Conservation (phyloP, 2,329 filamentous ascomycete genomes). For the Sporothrix protearum region DNA sequence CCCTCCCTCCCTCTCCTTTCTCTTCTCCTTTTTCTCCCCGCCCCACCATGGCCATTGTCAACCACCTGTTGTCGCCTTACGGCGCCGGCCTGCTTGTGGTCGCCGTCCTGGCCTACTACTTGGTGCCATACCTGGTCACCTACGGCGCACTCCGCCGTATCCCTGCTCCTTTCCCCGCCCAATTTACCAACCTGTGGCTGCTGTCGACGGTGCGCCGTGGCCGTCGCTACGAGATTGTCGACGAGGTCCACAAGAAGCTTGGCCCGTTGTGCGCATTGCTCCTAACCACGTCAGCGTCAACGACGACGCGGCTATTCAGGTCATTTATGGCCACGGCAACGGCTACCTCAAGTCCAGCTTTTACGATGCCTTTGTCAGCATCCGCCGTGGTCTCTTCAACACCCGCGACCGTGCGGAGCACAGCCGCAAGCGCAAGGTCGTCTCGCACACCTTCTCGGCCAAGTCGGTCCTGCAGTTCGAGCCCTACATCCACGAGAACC, state of each 20-base stretch:
- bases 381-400: conserved; percentile 82
- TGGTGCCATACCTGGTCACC: conserved; percentile 59
- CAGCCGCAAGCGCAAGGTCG: conserved; percentile 81
- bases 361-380: conserved; percentile 89
- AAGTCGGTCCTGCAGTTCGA: conserved; percentile 83
- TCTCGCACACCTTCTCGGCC: conserved; percentile 80
- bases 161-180: conserved; percentile 59
- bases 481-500: conserved; percentile 79
- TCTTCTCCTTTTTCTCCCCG: neutral
- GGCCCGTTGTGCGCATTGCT: conserved; percentile 78
- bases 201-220: conserved; percentile 64
- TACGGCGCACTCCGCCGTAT: conserved; percentile 49
- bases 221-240: conserved; percentile 60
- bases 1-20: too few species aligned
- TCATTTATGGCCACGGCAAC: conserved; percentile 76
- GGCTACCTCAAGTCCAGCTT: conserved; percentile 73
- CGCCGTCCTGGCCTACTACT: conserved; percentile 51
- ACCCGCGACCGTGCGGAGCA: conserved; percentile 79
- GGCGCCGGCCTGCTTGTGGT: conserved; percentile 45
- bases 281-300: conserved; percentile 81
- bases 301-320: conserved; percentile 71
- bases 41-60: conserved; percentile 25
- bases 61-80: conserved; percentile 44
- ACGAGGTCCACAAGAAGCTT: conserved; percentile 68
- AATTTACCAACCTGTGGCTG: conserved; percentile 78